Conservation (phyloP, 306 rosid species). For the Pachyrhizus erosus region DNA sequence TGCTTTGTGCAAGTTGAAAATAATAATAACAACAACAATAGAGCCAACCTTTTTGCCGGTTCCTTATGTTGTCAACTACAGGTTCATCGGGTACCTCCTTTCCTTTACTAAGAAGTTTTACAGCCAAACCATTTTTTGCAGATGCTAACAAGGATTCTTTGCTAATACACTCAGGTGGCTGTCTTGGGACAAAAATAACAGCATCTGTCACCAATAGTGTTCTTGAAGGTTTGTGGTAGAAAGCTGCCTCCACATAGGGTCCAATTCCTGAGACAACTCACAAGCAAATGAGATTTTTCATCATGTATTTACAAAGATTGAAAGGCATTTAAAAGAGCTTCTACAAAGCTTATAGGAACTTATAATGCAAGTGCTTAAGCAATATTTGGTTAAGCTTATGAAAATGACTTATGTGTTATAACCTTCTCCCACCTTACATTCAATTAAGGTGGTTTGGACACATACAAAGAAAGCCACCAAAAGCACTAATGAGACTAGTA, state of each 20-base stretch:
- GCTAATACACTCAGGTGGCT: slow-evolving; percentile 88
- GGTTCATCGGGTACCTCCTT: slow-evolving; percentile 84
- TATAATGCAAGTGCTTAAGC: not conserved
- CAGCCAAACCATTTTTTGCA: slow-evolving; percentile 93
- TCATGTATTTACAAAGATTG: slow-evolving; percentile 5
- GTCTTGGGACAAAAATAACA: slow-evolving; percentile 88
- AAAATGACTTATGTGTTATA: not conserved
- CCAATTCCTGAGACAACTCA: slow-evolving; percentile 76
- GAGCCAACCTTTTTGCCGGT: slow-evolving; percentile 78
- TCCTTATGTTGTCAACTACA: slow-evolving; percentile 73
- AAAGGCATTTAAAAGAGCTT: not conserved
- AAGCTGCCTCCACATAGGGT: slow-evolving; percentile 96
- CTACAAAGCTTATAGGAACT: not conserved
- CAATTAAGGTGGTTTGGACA: not conserved
- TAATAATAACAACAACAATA: not conserved
- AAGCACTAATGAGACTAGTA: not conserved
- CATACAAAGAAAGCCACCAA: not conserved
- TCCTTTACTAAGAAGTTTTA: slow-evolving; percentile 87
- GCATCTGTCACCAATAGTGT: slow-evolving; percentile 93
- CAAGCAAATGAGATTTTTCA: slow-evolving; percentile 48
- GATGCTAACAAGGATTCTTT: slow-evolving; percentile 91
- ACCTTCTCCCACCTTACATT: not conserved
- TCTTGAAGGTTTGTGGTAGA: slow-evolving; percentile 86
- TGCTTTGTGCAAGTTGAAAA: slow-evolving; percentile 1
- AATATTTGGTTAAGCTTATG: not conserved